Evolutionary conservation across 176 grass and related monocot species (phyloP), one percentile per base, ranked within the genome.

Genomic region (Avena insularis): DNA sequence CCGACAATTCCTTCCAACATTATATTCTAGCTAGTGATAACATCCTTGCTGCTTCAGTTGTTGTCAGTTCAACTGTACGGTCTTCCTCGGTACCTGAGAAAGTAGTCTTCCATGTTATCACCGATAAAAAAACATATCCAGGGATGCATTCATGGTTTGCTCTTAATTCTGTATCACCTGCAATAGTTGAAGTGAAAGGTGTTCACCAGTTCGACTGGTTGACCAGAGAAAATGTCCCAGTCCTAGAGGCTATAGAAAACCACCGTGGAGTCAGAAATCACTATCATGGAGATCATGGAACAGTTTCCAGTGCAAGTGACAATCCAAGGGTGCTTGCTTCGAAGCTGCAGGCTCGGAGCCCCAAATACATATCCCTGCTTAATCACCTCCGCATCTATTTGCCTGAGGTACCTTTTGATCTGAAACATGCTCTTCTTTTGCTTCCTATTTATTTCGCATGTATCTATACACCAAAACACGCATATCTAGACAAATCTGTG

Each of bases 101-200:
- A 94, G 74, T 95, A 74, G 85, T 95, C 9, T 97, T 97, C 83
- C 95, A 97, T 91, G 91, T 97, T 79, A 97, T 97, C 80, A 95
- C 95, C 35, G 95, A 97, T 81, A 97, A 97, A 79, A 97, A 97
- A 79, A 97, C 95, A 50, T 97, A 97, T 82, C 95, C 93, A 5
- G 95, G 91, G 71, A 95, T 97, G 95, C 95, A 97, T 91, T 97
- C 95, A 67, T 97, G 95, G 95, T 97, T 97, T 90, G 95, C 95
- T 71, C 85, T 97, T 87, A 95, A 97, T 93, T 88, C 95, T 84
- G 61, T 93, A 80, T 90, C 95, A 17, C 93, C 93, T 63, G 93
- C 93, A 64, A 91, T 97, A 85, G 78, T 97, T 77, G 95, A 97
- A 87, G 95, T 97, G 77, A 97, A 95, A 88, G 91, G 95, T 81